Conservation (phyloP, 2,329 filamentous ascomycete species). For the Aspergillus felis region DNA sequence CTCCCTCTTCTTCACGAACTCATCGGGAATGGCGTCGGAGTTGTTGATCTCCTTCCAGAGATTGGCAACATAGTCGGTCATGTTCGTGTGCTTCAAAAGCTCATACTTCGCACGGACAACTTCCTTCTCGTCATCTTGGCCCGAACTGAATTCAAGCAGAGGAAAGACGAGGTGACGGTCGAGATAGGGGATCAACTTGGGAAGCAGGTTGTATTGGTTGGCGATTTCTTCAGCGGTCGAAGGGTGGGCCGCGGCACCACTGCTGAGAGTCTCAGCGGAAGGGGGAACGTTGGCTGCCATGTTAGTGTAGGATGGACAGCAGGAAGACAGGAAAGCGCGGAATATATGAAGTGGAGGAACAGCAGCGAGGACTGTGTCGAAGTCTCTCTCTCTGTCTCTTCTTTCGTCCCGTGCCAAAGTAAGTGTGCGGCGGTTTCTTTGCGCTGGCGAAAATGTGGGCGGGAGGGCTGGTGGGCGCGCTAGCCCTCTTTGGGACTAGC, state of each 20-base stretch:
- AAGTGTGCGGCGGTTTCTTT: constrained; percentile 25
- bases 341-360: constrained; percentile 13
- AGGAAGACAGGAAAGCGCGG: constrained; percentile 12
- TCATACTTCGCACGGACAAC: constrained; percentile 86
- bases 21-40: constrained; percentile 70
- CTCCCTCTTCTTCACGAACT: constrained; percentile 86
- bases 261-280: constrained; percentile 47
- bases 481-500: constrained; percentile 28
- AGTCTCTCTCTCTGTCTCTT: constrained; percentile 1
- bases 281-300: constrained; percentile 52
- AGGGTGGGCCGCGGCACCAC: constrained; percentile 46
- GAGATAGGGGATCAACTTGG: constrained; percentile 84
- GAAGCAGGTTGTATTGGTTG: constrained; percentile 74
- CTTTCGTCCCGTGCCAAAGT: neutral
- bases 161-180: constrained; percentile 97
- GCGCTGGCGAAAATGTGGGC: constrained; percentile 30
- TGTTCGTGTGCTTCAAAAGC: constrained; percentile 94
- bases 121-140: constrained; percentile 73
- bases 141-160: constrained; percentile 84
- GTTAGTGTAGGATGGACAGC: constrained; percentile 23
- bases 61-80: constrained; percentile 95
- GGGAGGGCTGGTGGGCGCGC: constrained; percentile 27
- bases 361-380: constrained; percentile 10
- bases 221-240: constrained; percentile 52
- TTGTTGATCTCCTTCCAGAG: constrained; percentile 86